phyloP scores from a whole-genome alignment of 345 rosid genomes.

The Populus deltoides region DNA sequence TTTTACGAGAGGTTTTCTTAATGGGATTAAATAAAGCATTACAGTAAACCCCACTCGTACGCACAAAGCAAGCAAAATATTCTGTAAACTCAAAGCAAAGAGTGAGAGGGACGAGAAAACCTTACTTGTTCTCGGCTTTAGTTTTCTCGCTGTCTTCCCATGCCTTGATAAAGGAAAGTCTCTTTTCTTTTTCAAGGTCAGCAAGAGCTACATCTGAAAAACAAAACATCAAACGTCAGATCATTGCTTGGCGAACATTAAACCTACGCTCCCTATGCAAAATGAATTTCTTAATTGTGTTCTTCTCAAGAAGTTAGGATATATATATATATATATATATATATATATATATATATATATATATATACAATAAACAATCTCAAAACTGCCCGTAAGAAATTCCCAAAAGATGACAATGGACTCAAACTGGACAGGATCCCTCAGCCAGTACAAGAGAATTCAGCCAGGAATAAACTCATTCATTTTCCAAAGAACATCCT shows the following conservation, averaged over 20 bases:
- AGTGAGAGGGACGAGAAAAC: not conserved
- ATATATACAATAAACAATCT: not conserved
- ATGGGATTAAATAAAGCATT: not conserved
- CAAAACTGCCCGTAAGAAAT: not conserved
- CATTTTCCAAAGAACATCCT: not conserved
- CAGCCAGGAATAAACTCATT: not conserved
- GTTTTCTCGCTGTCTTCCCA: constrained; percentile 90
- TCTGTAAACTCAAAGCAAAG: not conserved
- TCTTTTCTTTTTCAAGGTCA: constrained; percentile 70
- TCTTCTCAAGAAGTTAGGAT: not conserved
- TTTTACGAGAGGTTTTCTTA: not conserved
- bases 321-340: too few species aligned
- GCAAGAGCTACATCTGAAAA: constrained; percentile 77
- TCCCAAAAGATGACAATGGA: not conserved
- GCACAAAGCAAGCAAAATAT: not conserved
- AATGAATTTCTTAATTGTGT: not conserved
- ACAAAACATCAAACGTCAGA: not conserved
- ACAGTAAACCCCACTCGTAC: not conserved
- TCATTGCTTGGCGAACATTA: not conserved
- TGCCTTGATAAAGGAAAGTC: constrained; percentile 60
- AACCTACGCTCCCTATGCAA: not conserved
- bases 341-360: too few species aligned
- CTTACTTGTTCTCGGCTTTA: constrained; percentile 84
- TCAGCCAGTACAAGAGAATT: not conserved
- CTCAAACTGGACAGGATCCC: not conserved